Evolutionary conservation across 2,329 filamentous ascomycete species (phyloP), one percentile per base, ranked within the genome.

Genomic region (Eutypa lata): DNA sequence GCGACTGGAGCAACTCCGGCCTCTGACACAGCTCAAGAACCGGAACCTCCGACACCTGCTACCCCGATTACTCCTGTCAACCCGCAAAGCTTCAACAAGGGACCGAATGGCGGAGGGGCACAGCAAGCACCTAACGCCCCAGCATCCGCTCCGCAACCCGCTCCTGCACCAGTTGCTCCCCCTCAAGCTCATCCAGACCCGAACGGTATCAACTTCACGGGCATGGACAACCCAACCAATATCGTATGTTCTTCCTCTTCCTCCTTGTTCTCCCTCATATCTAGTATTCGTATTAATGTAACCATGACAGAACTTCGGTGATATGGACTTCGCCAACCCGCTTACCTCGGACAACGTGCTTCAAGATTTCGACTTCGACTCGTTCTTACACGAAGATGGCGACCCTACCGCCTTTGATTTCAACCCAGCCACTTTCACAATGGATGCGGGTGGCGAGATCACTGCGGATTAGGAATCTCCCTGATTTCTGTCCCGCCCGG

Each of bases 341-440:
- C 66, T 79, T 24, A 73, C 74, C 55, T 75, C 76, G 6, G 71
- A 70, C 50, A 79, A 87, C 63, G 83, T 87, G 35, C 73, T 88
- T 47, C 83, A 82, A 61, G 84, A 86, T 58, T 88, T 88, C 61
- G 84, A 88, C 59, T 82, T 88, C 59, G 84, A 88, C 67, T 86
- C 84, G 2, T 88, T 88, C 73, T 71, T 88, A 7, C 82, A 87
- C 57, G 76, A 80, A 54, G 78, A 79, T 46, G 73, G 70, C 33
- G 77, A 76, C 40, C 72, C 73, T 42, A 68, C 71, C 43, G 68
- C 64, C 4, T 87, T 86, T 57, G 80, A 81, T 68, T 86, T 87
- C 61, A 72, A 72, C 56, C 68, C 75, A 16, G 70, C 72, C 22
- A 67, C 70, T 45, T 83, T 83, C 63, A 65, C 71, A n/a, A 79